These are phyloP conservation scores for Trichophaea hybrida DNA, from an alignment of 2,329 filamentous ascomycete species.

Conservation along the genomic window DNA sequence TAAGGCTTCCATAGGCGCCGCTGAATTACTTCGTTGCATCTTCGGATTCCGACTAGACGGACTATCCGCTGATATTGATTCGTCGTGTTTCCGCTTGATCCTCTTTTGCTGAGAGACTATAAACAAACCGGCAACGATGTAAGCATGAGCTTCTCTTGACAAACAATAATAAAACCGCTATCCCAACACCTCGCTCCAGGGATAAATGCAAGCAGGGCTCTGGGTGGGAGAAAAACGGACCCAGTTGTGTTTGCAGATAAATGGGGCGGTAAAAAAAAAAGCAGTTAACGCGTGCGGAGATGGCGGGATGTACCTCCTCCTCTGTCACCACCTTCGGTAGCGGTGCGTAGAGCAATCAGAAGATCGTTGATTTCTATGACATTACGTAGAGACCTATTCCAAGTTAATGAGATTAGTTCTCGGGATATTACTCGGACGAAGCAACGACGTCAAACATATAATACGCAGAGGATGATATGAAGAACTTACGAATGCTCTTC, in stretches of 20 bases:
- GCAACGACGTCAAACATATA: no score
- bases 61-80: constrained; percentile 24
- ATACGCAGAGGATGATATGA: not conserved
- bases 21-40: constrained; percentile 21
- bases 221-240: constrained; percentile 5
- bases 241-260: not conserved
- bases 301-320: constrained; percentile 15
- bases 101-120: constrained; percentile 14
- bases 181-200: not conserved
- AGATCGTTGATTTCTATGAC: constrained; percentile 17
- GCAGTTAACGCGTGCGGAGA: constrained; percentile 5
- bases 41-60: constrained; percentile 24
- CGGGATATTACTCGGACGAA: no score
- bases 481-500: constrained; percentile 16
- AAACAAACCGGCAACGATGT: not conserved
- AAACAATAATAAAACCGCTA: not conserved
- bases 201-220: not conserved
- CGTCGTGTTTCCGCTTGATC: constrained; percentile 26
- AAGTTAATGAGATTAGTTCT: not conserved
- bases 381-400: constrained; percentile 9
- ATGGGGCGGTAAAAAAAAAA: constrained; percentile 2
- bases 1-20: constrained; percentile 19
- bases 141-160: not conserved
- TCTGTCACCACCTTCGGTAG: constrained; percentile 24
- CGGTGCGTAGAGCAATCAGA: constrained; percentile 22